Evolutionary conservation across 139 green algal genomes (phyloP).

Genomic region (Raphidocelis subcapitata): DNA sequence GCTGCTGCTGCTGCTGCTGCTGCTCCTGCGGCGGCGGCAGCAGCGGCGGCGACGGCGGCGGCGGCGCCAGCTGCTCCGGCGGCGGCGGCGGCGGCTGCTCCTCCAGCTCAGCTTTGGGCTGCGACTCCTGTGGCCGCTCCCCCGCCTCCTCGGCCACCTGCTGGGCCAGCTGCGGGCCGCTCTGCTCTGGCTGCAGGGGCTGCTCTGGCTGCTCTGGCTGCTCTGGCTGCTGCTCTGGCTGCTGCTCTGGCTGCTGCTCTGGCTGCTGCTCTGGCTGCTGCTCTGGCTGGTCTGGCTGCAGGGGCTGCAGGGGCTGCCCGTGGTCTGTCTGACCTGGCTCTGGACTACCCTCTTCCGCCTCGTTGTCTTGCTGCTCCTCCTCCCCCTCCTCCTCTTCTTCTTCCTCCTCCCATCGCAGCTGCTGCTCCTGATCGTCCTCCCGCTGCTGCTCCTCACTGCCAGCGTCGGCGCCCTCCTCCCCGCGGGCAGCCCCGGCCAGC

Average conservation of each 20-base stretch:
- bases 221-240: constrained; percentile 5
- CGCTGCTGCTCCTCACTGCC: too few species aligned
- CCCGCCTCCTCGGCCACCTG: neutral
- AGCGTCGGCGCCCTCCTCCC: too few species aligned
- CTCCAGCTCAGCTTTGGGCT: neutral
- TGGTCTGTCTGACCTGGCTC: too few species aligned
- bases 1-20: neutral
- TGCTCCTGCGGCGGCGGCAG: neutral
- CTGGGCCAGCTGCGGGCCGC: neutral
- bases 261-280: neutral
- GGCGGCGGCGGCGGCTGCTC: constrained; percentile 5
- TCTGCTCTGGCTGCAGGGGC: neutral
- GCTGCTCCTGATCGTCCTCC: too few species aligned
- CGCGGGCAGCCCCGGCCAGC: too few species aligned
- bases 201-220: neutral
- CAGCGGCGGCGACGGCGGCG: neutral
- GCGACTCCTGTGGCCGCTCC: neutral
- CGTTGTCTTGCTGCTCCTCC: too few species aligned
- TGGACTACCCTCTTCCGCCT: too few species aligned
- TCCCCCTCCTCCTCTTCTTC: too few species aligned
- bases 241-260: constrained; percentile 5
- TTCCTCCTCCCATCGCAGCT: too few species aligned
- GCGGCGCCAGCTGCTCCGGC: neutral
- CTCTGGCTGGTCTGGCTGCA: neutral
- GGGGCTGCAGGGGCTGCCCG: constrained; percentile 1